These are phyloP conservation scores for Tylopilus felleus DNA, from an alignment of 768 basidiomycete genomes.

Conservation along the genomic window DNA sequence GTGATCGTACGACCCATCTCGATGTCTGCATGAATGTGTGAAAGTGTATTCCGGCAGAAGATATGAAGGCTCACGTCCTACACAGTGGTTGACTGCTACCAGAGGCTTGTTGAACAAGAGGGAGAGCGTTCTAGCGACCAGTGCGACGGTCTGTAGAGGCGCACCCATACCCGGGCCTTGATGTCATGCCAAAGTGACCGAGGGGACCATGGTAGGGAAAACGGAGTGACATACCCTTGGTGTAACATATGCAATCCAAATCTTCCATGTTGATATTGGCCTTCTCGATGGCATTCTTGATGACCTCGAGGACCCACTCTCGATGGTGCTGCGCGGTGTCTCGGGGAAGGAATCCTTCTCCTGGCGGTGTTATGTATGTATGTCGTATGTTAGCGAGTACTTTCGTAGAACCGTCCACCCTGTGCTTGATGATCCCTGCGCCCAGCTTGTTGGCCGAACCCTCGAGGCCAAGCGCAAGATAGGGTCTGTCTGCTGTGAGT, in stretches of 20 bases:
- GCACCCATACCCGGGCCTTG: constrained; percentile 99
- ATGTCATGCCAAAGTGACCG: not conserved
- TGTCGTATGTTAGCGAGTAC: constrained; percentile 93
- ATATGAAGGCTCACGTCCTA: constrained; percentile 70
- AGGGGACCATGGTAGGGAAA: not conserved
- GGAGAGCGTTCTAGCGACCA: constrained; percentile 89
- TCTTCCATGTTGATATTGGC: constrained; percentile 71
- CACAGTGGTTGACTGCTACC: constrained; percentile 98
- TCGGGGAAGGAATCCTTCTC: constrained; percentile 93
- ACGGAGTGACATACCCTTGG: constrained; percentile 69
- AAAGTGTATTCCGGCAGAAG: not conserved
- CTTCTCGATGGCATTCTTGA: constrained; percentile 68
- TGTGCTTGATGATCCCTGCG: constrained; percentile 86
- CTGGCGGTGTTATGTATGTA: constrained; percentile 98
- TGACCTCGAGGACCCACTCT: constrained; percentile 83
- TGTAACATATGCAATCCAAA: constrained; percentile 94
- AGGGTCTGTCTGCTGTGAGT: constrained; percentile 50
- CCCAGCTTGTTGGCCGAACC: constrained; percentile 98
- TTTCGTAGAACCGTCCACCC: constrained; percentile 61
- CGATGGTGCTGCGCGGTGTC: constrained; percentile 97
- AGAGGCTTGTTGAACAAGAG: constrained; percentile 87
- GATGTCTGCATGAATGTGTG: constrained; percentile 61
- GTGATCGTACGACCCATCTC: constrained; percentile 98
- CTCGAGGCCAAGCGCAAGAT: constrained; percentile 92
- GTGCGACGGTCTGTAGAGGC: constrained; percentile 89